Percentiles rank a stretch among this genome's conserved stretches.
Conservation (phyloP, 2,329 filamentous ascomycete genomes). For the Alternaria sp. region DNA sequence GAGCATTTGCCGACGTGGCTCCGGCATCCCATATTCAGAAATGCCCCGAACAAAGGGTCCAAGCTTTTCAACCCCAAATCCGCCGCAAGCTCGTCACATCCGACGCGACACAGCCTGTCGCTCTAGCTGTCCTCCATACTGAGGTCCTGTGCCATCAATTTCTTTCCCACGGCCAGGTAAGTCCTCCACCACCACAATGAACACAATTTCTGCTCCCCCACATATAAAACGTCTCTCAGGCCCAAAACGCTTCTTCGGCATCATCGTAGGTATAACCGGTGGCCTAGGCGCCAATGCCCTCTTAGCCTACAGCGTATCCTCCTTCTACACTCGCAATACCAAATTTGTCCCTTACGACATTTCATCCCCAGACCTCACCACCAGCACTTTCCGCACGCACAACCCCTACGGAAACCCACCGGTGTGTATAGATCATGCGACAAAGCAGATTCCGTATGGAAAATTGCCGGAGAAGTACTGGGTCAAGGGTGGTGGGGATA, state of each 20-base stretch:
- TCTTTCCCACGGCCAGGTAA: background rate
- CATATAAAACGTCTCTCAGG: conserved; percentile 43
- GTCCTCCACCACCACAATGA: conserved; percentile 32
- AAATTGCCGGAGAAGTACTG: conserved; percentile 41
- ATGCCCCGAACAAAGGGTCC: conserved; percentile 23
- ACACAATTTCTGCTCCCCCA: conserved; percentile 48
- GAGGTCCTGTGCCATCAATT: background rate
- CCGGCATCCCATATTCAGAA: conserved; percentile 25
- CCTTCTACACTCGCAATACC: conserved; percentile 48
- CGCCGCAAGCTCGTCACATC: conserved; percentile 9
- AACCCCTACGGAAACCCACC: conserved; percentile 50
- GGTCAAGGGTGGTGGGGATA: conserved; percentile 18
- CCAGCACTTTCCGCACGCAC: conserved; percentile 33
- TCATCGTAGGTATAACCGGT: conserved; percentile 45
- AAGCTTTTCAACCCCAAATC: conserved; percentile 26
- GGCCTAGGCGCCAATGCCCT: conserved; percentile 41
- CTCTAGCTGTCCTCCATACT: background rate
- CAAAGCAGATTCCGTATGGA: conserved; percentile 48
- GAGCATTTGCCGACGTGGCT: conserved; percentile 8
- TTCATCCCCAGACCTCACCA: conserved; percentile 38
- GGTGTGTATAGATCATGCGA: conserved; percentile 49
- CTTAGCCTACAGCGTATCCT: conserved; percentile 48
- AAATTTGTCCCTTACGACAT: conserved; percentile 50
- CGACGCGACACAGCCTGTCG: background rate
- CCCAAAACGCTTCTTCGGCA: conserved; percentile 41